Conservation (phyloP, 176 grass and related monocot genomes). For the Phoenix roebelenii region DNA sequence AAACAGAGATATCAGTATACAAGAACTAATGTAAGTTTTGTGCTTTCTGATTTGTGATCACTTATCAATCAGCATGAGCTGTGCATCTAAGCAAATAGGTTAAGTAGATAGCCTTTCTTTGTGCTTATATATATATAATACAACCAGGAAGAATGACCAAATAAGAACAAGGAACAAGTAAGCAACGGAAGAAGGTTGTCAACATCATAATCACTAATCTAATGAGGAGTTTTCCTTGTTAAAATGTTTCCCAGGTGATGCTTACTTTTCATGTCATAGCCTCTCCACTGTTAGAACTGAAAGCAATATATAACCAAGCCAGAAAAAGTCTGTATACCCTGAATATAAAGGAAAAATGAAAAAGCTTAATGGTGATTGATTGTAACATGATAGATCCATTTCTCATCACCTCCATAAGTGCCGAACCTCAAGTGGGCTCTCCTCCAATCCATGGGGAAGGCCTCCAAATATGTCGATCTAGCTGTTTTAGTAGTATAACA, state of each 20-base stretch:
- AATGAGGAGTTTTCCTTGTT: background rate
- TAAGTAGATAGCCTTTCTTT: conserved; percentile 25
- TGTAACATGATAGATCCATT: too few species aligned
- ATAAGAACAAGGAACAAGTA: background rate
- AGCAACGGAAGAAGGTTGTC: background rate
- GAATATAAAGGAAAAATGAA: background rate
- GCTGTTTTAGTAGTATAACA: too few species aligned
- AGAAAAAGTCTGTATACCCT: background rate
- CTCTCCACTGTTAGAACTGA: background rate
- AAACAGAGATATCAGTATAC: too few species aligned
- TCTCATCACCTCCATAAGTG: too few species aligned
- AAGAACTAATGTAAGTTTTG: too few species aligned
- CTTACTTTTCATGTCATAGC: background rate
- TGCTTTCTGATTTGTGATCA: too few species aligned
- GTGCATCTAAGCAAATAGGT: too few species aligned
- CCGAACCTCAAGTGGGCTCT: too few species aligned
- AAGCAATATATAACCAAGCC: background rate
- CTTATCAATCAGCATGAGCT: too few species aligned
- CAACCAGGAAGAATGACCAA: conserved; percentile 6
- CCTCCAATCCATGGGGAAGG: too few species aligned
- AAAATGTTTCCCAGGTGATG: background rate
- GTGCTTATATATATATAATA: conserved; percentile 27
- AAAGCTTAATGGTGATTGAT: too few species aligned
- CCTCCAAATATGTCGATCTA: too few species aligned
- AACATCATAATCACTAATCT: background rate